Base-by-base conservation (phyloP, 352 stramenopile species). In the Thalassiosira sp. region DNA sequence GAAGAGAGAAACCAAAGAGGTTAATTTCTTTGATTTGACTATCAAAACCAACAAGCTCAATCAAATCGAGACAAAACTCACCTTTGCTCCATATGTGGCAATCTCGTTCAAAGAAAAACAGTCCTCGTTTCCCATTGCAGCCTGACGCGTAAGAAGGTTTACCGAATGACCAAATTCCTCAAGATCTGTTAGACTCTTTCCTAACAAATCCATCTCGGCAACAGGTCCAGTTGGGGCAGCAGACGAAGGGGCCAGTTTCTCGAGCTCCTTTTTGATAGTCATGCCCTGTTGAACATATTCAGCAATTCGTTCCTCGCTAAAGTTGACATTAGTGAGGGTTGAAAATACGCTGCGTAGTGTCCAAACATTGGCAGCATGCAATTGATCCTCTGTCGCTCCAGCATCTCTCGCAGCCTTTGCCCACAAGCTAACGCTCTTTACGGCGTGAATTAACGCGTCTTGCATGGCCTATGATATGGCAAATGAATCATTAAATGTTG, bases 241-340 rank as follows among this genome's bases (percentile, higher is more conserved):
- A 43, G 35, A 52, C n/a, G 42, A 1, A 16, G 8, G 28, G 15
- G 15, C 18, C 18, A 88, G 42, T 22, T 84, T 65, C 49, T 84
- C 42, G 15, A 89, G 58, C 27, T 86, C 59, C 25, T 68, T 75
- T 61, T 80, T 75, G 25, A 84, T 68, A 5, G 27, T 7, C 45
- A 72, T 60, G 25, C 77, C 85, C 68, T 90, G 52, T 18, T 66
- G 71, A 54, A 88, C 81, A 53, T 83, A 89, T 40, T 89, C 82
- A 16, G 56, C 64, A 81, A 90, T 93, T 1, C 84, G 74, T 16
- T 79, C 69, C 27, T 89, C 74, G 57, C 82, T 77, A 73, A 94
- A 94, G 72, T 94, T 94, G 43, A 93, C 90, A 85, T 94, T 94
- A 15, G 90, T 94, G 18, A 94, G 65, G 7, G 88, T 94, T 3